Base-by-base conservation (phyloP, 805 yeast genomes). In the Candida coleopterorum region DNA sequence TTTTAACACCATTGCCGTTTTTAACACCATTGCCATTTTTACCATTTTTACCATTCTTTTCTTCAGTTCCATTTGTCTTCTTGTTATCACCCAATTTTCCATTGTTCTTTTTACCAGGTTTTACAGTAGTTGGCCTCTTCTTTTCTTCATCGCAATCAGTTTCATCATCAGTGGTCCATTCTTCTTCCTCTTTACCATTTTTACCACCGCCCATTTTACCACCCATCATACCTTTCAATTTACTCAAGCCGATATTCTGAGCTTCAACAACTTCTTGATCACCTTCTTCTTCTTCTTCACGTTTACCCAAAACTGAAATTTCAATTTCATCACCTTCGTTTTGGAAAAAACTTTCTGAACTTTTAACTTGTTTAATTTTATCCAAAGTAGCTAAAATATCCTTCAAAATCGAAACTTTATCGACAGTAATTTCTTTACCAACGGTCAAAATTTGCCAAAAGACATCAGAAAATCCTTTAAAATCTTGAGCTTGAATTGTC, bases 391-490 rank as follows among this genome's bases (percentile, higher is more conserved):
- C 21, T 17, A 39, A 34, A 12, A 35, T 39, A n/a, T 31, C 36
- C 25, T 32, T 34, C 28, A 39, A 39, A 22, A 24, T 27, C 8
- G 29, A 23, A 30, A 39, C 32, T 21, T 39, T 39, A 9, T 34
- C 39, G 17, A 32, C 6, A 16, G 39, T 33, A 9, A 30, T 14
- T 20, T 39, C 32, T 20, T 39, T 39, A 15, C 42, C 31, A 17
- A 29, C 29, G 27, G 30, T 21, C 18, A 39, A 24, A 27, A 35
- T 33, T 24, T 39, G 38, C 39, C 38, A 39, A 32, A 39, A 27
- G 4, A 29, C 26, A 12, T 35, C 25, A 6, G 34, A 16, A 21
- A 39, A 29, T 2, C 39, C 43, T 27, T 34, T 26, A n/a, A 34
- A 34, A 4, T 25, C 37, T n/a, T 34, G 32, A 23, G 38, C 32